Conservation (phyloP, 1,284 basidiomycete species). For the Caloboletus inedulis region DNA sequence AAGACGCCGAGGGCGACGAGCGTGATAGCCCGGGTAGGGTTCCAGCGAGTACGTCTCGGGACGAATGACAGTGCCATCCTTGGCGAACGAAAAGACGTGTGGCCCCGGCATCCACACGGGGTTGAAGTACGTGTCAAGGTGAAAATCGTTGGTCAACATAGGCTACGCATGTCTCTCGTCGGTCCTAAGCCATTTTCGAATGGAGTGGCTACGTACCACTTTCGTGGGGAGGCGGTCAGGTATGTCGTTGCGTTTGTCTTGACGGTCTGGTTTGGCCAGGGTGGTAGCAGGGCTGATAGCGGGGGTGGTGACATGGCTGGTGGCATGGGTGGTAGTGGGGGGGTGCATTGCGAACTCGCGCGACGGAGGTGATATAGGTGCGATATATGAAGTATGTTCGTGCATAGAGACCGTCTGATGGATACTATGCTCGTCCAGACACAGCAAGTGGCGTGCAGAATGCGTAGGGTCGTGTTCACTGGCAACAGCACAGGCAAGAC, state of each 20-base stretch:
- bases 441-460: not conserved
- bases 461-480: not conserved
- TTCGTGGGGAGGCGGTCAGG: not conserved
- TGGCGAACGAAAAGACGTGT: conserved; percentile 18
- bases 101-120: conserved; percentile 22
- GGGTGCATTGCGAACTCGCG: not conserved
- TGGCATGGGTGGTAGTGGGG: too few species aligned
- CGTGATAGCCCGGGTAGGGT: conserved; percentile 12
- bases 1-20: not conserved
- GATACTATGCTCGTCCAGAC: not conserved
- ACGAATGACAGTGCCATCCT: conserved; percentile 12
- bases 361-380: not conserved
- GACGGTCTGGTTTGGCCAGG: not conserved
- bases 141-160: conserved; percentile 13
- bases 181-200: not conserved
- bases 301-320: not conserved
- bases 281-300: not conserved
- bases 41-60: conserved; percentile 3
- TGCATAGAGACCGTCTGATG: not conserved
- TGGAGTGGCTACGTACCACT: not conserved
- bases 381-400: not conserved
- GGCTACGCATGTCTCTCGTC: not conserved
- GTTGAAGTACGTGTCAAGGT: conserved; percentile 22
- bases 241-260: not conserved
- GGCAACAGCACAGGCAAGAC: not conserved